These are phyloP conservation scores for Solanum chiquidenum DNA, from an alignment of 257 asterid species.

Conservation along the genomic window DNA sequence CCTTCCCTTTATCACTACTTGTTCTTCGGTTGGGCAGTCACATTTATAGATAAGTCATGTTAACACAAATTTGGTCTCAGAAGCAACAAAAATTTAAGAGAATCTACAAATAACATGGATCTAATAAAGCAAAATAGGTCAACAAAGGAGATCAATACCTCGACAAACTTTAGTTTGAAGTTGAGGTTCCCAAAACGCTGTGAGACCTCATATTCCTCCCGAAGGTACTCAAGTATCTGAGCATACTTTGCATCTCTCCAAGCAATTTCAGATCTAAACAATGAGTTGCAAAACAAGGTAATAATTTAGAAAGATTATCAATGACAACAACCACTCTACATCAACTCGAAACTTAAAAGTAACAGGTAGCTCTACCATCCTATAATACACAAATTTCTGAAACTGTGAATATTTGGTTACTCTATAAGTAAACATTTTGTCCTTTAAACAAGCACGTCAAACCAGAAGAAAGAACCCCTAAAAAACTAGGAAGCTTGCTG, in stretches of 20 bases:
- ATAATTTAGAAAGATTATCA: background rate
- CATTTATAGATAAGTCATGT: background rate
- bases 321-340: background rate
- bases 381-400: background rate
- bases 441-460: background rate
- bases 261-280: slow-evolving; percentile 85
- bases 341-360: background rate
- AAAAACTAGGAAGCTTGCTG: background rate
- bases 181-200: slow-evolving; percentile 94
- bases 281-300: background rate
- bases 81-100: background rate
- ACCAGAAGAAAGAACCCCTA: background rate
- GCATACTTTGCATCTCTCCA: slow-evolving; percentile 99
- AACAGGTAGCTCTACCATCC: background rate
- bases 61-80: background rate
- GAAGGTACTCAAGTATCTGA: slow-evolving; percentile 79
- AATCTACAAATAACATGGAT: background rate
- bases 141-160: slow-evolving; percentile 31
- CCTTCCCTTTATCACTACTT: background rate
- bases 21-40: background rate
- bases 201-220: slow-evolving; percentile 91
- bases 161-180: slow-evolving; percentile 83
- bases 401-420: background rate
- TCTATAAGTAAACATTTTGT: background rate
- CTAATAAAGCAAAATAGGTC: background rate